Base-by-base conservation (phyloP, 371 early-diverging fungal species). In the Haplosporangium sp. region DNA sequence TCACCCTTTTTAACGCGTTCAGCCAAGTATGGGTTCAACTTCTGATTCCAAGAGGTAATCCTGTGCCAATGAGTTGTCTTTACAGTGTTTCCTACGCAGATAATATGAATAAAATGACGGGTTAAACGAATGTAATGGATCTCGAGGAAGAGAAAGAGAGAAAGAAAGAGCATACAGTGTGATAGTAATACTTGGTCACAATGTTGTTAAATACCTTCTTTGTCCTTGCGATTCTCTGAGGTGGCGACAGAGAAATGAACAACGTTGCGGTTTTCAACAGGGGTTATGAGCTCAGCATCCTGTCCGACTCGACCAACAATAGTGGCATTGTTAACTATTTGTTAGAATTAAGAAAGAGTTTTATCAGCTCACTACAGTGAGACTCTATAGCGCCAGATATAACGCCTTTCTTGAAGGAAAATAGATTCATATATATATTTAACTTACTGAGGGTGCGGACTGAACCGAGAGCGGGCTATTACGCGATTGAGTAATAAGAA, bases 11-110 rank as follows among this genome's bases (percentile, higher is more conserved):
- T 88, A 50, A 88, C 78, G 52, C 84, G 84, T 15, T 79, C 84
- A 13, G 76, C 73, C 56, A 88, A 74, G 84, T 84, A 84, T 20
- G 83, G 82, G 73, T 83, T 83, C 60, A 55, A 65, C 55, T 76
- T 78, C 34, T 83, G 66, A 48, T 84, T 76, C 89, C 89, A 90
- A 2, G 84, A 84, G 19, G 77, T 69, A 63, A 90, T 75, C 35
- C 88, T 88, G 65, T 90, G 90, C 90, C 90, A 90, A 63, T 90
- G 90, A 37, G 90, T 90, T 17, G 85, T 84, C 71, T 87, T 87
- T 65, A 88, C 70, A 60, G 85, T 65, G 72, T 88, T 87, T 20
- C 89, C 90, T 90, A 70, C 17, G 0, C 8, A 11, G 9, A 45
- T 19, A 35, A 9, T 7, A 15, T 15, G 2, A 6, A 58, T 27